Base-by-base conservation (phyloP, 257 asterid species). In the Solanum dulcamara region DNA sequence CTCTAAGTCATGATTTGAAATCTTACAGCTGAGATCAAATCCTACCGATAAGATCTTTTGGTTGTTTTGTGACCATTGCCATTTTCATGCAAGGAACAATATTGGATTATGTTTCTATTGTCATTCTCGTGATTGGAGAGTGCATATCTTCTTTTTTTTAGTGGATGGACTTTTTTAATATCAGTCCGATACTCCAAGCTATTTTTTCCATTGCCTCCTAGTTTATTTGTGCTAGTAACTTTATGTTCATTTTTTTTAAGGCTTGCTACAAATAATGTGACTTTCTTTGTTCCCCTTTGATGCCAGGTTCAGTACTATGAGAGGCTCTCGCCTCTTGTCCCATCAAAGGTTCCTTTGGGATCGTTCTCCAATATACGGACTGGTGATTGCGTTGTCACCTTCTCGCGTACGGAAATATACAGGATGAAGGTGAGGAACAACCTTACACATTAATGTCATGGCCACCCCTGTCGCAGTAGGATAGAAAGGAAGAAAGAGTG, bases 261-360 rank as follows among this genome's bases (percentile, higher is more conserved):
- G 86, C 62, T 46, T 60, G 46, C 70, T 80, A 48, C 67, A n/a
- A 30, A 15, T 8, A 70, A 46, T 37, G 72, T 62, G 67, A 66
- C 53, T 71, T 71, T 83, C 32, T 44, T 37, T 57, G 59, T 75
- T 86, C 53, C 30, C 70, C n/a, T 84, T 85, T 89, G 85, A 81
- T 86, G 71, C 89, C 77, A 96, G 99, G 93, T 96, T 90, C 89
- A 91, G 86, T 87, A 92, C 83, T 96, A 96, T 87, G 98, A 96
- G 85, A 93, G 99, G 88, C 98, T 96, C 91, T 96, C 98, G 24
- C 98, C 99, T 89, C 98, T 96, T 71, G 88, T 95, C 88, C 99
- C 99, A 14, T 85, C 88, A 86, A 88, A 87, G 87, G 91, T 80
- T 87, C 94, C 98, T 37, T 92, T 96, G 87, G 97, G 98, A 84